Evolutionary conservation across 805 yeast species (phyloP), one percentile per base, ranked within the genome.

Genomic region (Wickerhamiella lipophila): DNA sequence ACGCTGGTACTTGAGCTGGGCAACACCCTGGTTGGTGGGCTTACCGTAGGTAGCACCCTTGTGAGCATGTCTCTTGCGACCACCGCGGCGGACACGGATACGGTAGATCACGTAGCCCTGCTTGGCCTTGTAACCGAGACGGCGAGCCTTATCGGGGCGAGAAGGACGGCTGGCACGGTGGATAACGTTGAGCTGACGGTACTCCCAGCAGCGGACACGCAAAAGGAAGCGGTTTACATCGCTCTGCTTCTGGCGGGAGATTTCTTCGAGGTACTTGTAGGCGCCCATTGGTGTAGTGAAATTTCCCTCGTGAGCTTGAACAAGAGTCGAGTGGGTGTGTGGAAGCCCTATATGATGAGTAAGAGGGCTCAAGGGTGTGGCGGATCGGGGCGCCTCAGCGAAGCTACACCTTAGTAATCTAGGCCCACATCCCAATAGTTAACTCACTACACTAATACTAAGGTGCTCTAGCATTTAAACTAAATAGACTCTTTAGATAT

Each of bases 11-110:
- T 92, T 92, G 78, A 92, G 84, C 75, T 92, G 96, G 79, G 79
- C 80, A 64, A 92, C 92, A 85, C 98, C 98, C 78, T 86, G 95
- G 94, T 92, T 92, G 79, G 98, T 92, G 82, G 98, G 98, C 84
- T 92, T 92, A 85, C 98, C 98, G 82, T 92, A 89, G 72, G 97
- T 92, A 69, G 96, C 97, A 85, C 98, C 98, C 92, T 92, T 92
- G 78, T 94, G 87, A 67, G 83, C 96, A 67, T 96, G 96, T 78
- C 95, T 86, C 96, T 92, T 92, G 84, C 98, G 88, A 80, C 89
- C 89, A 80, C 98, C 98, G 77, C 98, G 85, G 78, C 97, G 86
- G 68, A 92, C 97, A 77, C 98, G 86, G 74, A 89, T 76, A 75
- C 98, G 83, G 96, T 76, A 92, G 81, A 92, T 79, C 62, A 84